phyloP scores from a whole-genome alignment of 1,284 basidiomycete genomes.

The Ceratobasidium sp. region DNA sequence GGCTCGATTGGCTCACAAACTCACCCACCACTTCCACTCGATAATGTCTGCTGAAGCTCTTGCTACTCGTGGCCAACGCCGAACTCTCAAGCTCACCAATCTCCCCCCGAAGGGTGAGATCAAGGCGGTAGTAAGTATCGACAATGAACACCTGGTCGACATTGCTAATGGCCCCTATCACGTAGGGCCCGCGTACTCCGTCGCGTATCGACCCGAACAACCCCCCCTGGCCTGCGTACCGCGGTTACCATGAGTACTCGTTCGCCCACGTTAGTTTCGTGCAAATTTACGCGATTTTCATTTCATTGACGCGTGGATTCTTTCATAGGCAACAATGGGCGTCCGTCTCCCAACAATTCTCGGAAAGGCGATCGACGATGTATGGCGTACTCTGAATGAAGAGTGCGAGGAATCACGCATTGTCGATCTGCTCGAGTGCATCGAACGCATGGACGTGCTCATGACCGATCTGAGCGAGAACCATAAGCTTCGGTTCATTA shows the following conservation, averaged over 20 bases:
- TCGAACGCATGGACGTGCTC: constrained; percentile 87
- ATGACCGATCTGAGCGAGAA: constrained; percentile 89
- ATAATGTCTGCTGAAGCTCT: constrained; percentile 17
- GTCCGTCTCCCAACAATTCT: constrained; percentile 94
- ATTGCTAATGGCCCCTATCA: neutral
- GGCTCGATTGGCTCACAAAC: neutral
- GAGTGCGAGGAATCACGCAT: constrained; percentile 87
- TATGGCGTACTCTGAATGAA: constrained; percentile 90
- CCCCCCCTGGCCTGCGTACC: constrained; percentile 96
- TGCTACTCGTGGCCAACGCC: constrained; percentile 20
- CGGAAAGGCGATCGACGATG: constrained; percentile 96
- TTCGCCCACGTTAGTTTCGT: constrained; percentile 76
- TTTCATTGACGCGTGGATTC: constrained; percentile 1
- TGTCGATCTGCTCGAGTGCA: constrained; percentile 88
- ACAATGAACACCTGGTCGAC: neutral
- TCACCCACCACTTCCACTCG: neutral
- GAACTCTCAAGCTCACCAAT: constrained; percentile 46
- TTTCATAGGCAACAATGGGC: constrained; percentile 84
- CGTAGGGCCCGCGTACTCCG: constrained; percentile 47
- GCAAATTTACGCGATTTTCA: neutral
- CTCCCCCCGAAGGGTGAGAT: constrained; percentile 47
- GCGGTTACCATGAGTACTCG: constrained; percentile 96
- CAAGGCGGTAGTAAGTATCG: constrained; percentile 23
- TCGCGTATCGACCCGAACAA: constrained; percentile 83
- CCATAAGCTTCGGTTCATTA: constrained; percentile 87